phyloP scores from a whole-genome alignment of 805 yeast genomes.

The Sporopachydermia quercuum region DNA sequence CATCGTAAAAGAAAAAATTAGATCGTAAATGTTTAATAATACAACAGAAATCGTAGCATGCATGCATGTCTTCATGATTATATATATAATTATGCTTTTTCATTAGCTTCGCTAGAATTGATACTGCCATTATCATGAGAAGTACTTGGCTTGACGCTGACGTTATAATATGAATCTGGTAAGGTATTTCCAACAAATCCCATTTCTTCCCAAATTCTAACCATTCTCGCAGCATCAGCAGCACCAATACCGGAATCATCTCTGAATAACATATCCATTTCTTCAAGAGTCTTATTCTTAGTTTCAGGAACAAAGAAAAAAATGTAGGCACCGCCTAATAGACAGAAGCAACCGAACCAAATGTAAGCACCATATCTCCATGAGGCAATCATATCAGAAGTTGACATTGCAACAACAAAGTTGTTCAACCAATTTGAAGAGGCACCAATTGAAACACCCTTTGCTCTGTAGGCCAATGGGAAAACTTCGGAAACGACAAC shows the following conservation, averaged over 20 bases:
- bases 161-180: no score
- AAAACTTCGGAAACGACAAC: slow-evolving; percentile 8
- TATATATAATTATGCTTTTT: no score
- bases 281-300: slow-evolving; percentile 26
- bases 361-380: slow-evolving; percentile 15
- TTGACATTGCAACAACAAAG: slow-evolving; percentile 15
- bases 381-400: slow-evolving; percentile 13
- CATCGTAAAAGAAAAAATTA: no score
- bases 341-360: slow-evolving; percentile 16
- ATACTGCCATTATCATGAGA: no score
- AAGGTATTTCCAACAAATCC: slow-evolving; percentile 9
- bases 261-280: slow-evolving; percentile 19
- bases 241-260: slow-evolving; percentile 4
- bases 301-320: slow-evolving; percentile 27
- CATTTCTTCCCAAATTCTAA: slow-evolving; percentile 10
- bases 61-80: no score
- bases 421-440: slow-evolving; percentile 5
- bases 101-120: no score
- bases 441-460: neutral
- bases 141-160: no score
- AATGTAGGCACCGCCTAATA: slow-evolving; percentile 13
- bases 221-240: slow-evolving; percentile 12
- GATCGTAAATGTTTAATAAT: no score
- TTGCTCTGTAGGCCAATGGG: slow-evolving; percentile 7
- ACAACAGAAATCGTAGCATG: no score